Evolutionary conservation across 2,329 filamentous ascomycete genomes (phyloP), one percentile per base, ranked within the genome.

Genomic region (Venturia pyrina): DNA sequence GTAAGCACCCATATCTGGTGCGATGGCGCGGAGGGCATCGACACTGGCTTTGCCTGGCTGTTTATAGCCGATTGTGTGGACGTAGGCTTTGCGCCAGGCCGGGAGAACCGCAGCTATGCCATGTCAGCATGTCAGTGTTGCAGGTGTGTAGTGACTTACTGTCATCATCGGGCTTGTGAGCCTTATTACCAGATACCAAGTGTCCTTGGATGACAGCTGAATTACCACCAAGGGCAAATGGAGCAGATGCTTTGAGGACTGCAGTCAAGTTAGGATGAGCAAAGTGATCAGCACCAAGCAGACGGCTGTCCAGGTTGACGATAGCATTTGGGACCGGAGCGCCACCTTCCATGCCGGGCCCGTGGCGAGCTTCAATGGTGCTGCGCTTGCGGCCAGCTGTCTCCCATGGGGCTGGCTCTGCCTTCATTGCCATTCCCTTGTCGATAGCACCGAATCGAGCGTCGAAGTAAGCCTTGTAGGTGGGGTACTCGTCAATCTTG

Each of bases 381-480:
- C 50, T 34, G 19, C 53, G 53, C 24, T 13, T 37, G 53, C 53
- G 75, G 17, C 46, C 53, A 19, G 53, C 15, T n/a, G 28, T 34
- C 24, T 37, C 43, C 44, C 62, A 63, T 50, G 62, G 41, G 7
- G 41, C 44, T 63, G 62, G 37, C 28, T 37, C 37, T n/a, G 34
- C 15, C 17, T 28, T 24, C 40, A 28, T 28, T 2, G 28, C 63
- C 48, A 41, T 53, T 17, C n/a, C 5, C 24, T 46, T 43, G 41
- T 50, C 24, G 17, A 64, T 32, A 2, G 60, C 32, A 37, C 65
- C 65, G 46, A 46, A 66, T 5, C 44, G 43, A 24, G 50, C 43
- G 53, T 65, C 63, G 41, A 56, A 67, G 63, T 61, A 67, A 10
- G 10, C 66, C 40, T 67, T 65, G 57, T 50, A 66, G 28, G 5